Evolutionary conservation across 2,329 filamentous ascomycete species (phyloP).

Genomic region (Phaeosphaeria sp.): DNA sequence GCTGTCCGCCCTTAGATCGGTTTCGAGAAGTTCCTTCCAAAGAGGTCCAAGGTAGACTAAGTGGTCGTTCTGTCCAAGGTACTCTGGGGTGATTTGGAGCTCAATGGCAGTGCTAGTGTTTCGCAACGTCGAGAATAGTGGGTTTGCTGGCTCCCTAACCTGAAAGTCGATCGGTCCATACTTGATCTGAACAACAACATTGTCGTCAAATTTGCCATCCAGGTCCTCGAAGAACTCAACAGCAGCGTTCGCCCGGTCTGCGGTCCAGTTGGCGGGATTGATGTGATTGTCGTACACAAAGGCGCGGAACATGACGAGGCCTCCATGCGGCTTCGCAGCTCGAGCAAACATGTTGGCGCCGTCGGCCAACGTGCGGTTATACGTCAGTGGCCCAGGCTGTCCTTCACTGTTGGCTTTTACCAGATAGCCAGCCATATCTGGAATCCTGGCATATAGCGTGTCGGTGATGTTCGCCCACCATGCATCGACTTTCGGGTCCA

Average conservation of each 20-base stretch:
- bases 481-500: conserved; percentile 64
- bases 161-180: conserved; percentile 79
- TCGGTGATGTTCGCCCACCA: conserved; percentile 70
- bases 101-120: conserved; percentile 65
- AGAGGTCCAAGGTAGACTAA: conserved; percentile 72
- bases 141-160: conserved; percentile 70
- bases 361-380: conserved; percentile 72
- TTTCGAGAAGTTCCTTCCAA: conserved; percentile 73
- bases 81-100: conserved; percentile 72
- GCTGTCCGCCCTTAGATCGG: conserved; percentile 68
- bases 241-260: conserved; percentile 73
- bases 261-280: conserved; percentile 67
- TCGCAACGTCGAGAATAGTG: conserved; percentile 64
- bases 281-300: conserved; percentile 71
- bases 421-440: conserved; percentile 72
- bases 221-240: conserved; percentile 71
- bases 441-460: conserved; percentile 65
- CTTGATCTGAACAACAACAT: conserved; percentile 76
- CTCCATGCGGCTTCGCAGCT: conserved; percentile 90
- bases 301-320: conserved; percentile 77
- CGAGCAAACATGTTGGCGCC: conserved; percentile 77
- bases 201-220: conserved; percentile 71
- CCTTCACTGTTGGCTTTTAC: conserved; percentile 77
- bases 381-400: conserved; percentile 72
- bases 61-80: conserved; percentile 74